Base-by-base conservation (phyloP, 2,329 filamentous ascomycete genomes). In the Paraphaeosphaeria minitans region DNA sequence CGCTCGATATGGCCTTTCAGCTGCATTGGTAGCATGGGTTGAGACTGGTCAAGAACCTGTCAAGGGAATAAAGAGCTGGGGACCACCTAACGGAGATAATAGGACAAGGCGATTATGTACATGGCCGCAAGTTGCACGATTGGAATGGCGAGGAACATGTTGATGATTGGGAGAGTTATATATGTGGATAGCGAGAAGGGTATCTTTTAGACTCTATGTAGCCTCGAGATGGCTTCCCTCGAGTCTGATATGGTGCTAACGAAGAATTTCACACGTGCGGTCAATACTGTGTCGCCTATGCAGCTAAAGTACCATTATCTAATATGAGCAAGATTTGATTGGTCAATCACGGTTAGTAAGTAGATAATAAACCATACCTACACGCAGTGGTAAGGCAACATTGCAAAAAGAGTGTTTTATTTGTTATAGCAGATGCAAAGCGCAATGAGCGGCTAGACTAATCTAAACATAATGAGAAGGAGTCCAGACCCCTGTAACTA, bases 71-170 rank as follows among this genome's bases (percentile, higher is more conserved):
- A 55, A 48, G 29, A 55, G 53, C 39, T 55, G 43, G 53, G 53
- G 42, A 1, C 53, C 43, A 8, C 27, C 31, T 1, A 55, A 48
- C n/a, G 53, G 43, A 37, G 43, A 55, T 1, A 41, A 47, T 19
- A 55, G 53, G 43, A 55, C 53, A 16, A 55, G 53, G 53, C 48
- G 22, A 21, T 42, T 55, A 5, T 55, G 53, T 41, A 55, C 53
- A 6, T 55, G 53, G 42, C 43, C 53, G 14, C n/a, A 48, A 16
- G 53, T 55, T 16, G 53, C 53, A 14, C 48, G 46, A 37, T 27
- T 27, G 48, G 53, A 41, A n/a, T 19, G 22, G 21, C 3, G 31
- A 21, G 3, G 43, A 43, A 41, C 21, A 49, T 49, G 31, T 48
- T 7, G 53, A 49, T 41, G 33, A 55, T 16, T 49, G 53, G 53